Evolutionary conservation across 31 red algal species (phyloP).

Genomic region (Pterothamnion heteromorphum): DNA sequence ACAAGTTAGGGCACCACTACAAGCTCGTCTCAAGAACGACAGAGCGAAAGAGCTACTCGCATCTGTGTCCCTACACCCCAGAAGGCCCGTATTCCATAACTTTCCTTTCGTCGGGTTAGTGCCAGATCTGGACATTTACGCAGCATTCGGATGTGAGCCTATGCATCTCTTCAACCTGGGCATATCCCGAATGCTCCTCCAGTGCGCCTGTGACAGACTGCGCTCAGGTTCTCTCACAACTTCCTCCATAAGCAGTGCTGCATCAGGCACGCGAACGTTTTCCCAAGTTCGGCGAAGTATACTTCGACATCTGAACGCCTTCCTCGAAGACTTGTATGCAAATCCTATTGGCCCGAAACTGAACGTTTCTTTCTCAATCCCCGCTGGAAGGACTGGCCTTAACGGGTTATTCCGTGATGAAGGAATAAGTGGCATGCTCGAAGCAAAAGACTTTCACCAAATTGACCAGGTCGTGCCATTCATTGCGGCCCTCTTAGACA

Average conservation of each 20-base stretch:
- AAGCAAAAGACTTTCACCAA: slow-evolving; percentile 19
- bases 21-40: too few species aligned
- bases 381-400: background rate
- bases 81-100: background rate
- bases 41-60: background rate
- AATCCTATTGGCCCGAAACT: background rate
- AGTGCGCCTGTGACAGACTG: background rate
- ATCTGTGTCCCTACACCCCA: background rate
- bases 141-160: background rate
- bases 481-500: slow-evolving; percentile 40
- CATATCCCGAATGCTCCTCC: slow-evolving; percentile 23
- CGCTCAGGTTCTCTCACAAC: background rate
- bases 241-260: background rate
- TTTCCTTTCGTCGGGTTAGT: background rate
- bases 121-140: background rate
- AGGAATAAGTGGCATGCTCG: background rate
- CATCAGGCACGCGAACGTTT: background rate
- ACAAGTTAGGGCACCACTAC: too few species aligned
- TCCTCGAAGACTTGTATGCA: background rate
- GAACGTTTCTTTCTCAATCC: background rate
- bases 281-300: background rate
- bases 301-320: background rate
- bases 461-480: slow-evolving; percentile 37
- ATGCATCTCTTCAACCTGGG: slow-evolving; percentile 30
- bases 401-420: slow-evolving; percentile 20